Percentiles rank a stretch among this genome's conserved stretches.
Conservation (phyloP, 768 basidiomycete genomes). For the Solioccasus polychromus region DNA sequence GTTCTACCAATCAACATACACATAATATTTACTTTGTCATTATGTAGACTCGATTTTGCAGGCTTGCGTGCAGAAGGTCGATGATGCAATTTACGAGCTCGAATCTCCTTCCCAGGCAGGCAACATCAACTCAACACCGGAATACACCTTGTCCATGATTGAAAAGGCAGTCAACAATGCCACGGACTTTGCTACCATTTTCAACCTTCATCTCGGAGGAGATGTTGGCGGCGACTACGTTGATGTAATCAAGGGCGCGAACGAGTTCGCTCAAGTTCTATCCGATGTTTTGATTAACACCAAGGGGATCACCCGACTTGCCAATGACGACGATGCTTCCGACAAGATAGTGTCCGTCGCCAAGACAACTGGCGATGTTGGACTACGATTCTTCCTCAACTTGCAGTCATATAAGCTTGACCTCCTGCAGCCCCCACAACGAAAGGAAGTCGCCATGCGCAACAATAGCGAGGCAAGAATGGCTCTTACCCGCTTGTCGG, state of each 20-base stretch:
- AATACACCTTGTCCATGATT: constrained; percentile 97
- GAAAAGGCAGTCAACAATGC: constrained; percentile 95
- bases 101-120: constrained; percentile 95
- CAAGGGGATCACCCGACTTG: constrained; percentile 93
- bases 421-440: constrained; percentile 65
- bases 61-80: constrained; percentile 94
- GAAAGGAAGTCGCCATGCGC: constrained; percentile 84
- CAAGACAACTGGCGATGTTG: constrained; percentile 83
- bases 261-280: constrained; percentile 92
- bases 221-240: constrained; percentile 93
- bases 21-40: constrained; percentile 10
- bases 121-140: constrained; percentile 96
- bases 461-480: constrained; percentile 85
- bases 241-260: constrained; percentile 96
- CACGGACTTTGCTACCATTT: constrained; percentile 93
- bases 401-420: constrained; percentile 95
- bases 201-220: constrained; percentile 84
- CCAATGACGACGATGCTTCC: constrained; percentile 85
- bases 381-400: constrained; percentile 90
- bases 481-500: constrained; percentile 81
- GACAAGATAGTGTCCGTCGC: constrained; percentile 88
- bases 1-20: constrained; percentile 17
- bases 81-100: constrained; percentile 95
- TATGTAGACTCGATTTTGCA: constrained; percentile 88
- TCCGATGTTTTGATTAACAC: constrained; percentile 90